Conservation (phyloP, 805 yeast genomes). For the Kluyveromyces siamensis region DNA sequence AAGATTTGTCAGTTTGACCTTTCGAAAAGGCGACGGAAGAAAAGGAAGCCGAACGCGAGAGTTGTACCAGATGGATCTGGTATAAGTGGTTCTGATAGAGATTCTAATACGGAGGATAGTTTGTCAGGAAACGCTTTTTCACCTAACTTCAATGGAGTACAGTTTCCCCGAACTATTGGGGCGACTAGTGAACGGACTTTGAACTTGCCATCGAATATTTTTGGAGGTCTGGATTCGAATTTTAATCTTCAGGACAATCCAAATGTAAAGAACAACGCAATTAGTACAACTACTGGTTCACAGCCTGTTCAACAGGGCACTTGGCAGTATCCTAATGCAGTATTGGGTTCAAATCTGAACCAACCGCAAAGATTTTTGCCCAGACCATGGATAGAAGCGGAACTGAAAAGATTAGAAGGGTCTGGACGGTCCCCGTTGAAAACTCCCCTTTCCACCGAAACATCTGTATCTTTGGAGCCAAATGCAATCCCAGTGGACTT, state of each 20-base stretch:
- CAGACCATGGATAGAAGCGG: constrained; percentile 1
- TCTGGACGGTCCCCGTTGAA: background rate
- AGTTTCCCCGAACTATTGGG: background rate
- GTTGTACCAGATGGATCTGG: background rate
- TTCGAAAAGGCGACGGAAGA: constrained; percentile 45
- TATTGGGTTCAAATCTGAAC: background rate
- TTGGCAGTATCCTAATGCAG: background rate
- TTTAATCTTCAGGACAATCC: background rate
- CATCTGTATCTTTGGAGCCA: background rate
- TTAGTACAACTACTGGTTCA: background rate
- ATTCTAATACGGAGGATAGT: background rate
- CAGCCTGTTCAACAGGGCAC: background rate
- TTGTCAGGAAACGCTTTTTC: background rate
- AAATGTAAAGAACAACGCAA: background rate
- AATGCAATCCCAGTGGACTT: background rate
- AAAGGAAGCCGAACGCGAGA: constrained; percentile 14
- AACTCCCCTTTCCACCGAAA: background rate
- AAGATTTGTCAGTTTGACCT: constrained; percentile 60
- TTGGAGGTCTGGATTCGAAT: background rate
- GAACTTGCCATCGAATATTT: background rate
- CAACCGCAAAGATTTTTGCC: constrained; percentile 1
- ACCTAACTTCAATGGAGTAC: background rate
- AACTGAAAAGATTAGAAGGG: background rate
- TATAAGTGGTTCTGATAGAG: background rate
- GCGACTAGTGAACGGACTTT: background rate